Conservation (phyloP, 306 rosid species). For the Prinsepia uniflora region DNA sequence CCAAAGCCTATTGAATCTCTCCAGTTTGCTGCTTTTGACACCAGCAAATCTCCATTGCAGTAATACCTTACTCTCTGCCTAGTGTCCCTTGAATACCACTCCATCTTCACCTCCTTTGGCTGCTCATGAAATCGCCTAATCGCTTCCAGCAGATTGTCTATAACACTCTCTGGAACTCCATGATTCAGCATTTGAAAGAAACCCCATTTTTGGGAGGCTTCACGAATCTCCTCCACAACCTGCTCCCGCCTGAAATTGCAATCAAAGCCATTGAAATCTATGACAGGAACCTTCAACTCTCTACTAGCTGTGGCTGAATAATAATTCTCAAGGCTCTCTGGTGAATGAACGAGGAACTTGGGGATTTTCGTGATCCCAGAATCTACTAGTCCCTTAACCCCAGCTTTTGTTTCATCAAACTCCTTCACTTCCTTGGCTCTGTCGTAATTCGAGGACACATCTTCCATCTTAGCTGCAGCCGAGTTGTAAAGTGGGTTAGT, state of each 20-base stretch:
- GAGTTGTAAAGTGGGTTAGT: not conserved
- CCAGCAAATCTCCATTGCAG: conserved; percentile 61
- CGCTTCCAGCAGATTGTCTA: conserved; percentile 46
- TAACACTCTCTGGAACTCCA: conserved; percentile 47
- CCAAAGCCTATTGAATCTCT: conserved; percentile 69
- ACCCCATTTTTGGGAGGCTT: conserved; percentile 68
- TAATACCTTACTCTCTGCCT: conserved; percentile 45
- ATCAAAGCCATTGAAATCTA: conserved; percentile 48
- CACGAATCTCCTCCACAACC: conserved; percentile 38
- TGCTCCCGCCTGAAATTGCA: conserved; percentile 19
- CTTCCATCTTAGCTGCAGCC: not conserved
- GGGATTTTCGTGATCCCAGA: conserved; percentile 59
- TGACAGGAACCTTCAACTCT: conserved; percentile 46
- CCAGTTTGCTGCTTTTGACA: conserved; percentile 73
- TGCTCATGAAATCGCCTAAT: conserved; percentile 59
- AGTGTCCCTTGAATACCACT: conserved; percentile 67
- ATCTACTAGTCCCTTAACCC: conserved; percentile 72
- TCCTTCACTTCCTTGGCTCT: conserved; percentile 59
- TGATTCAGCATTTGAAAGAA: conserved; percentile 76
- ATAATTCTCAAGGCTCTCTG: conserved; percentile 18
- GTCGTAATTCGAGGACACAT: conserved; percentile 29
- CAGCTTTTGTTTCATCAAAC: conserved; percentile 67
- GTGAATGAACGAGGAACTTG: conserved; percentile 52
- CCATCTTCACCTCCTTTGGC: conserved; percentile 52
- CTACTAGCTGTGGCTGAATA: not conserved